phyloP scores from a whole-genome alignment of 768 basidiomycete genomes.

The Podaxis sp. region DNA sequence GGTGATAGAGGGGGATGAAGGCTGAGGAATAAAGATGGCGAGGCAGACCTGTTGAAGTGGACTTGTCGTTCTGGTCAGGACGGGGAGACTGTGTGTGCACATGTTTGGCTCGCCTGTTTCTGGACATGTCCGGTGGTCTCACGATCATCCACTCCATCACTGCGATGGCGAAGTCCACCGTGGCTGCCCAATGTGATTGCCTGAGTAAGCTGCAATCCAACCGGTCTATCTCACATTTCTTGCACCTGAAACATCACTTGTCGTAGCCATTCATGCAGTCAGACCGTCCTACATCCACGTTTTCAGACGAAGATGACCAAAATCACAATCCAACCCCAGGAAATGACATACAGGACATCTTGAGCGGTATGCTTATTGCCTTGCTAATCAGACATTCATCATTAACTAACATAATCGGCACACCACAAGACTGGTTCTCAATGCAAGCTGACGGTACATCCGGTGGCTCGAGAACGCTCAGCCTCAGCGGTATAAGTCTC shows the following conservation, averaged over 20 bases:
- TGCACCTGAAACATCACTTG: not conserved
- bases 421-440: constrained; percentile 28
- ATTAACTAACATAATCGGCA: not conserved
- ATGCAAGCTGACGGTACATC: constrained; percentile 26
- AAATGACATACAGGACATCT: constrained; percentile 24
- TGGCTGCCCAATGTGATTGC: constrained; percentile 9
- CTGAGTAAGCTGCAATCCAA: constrained; percentile 12
- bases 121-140: constrained; percentile 12
- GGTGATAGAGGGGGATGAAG: not conserved
- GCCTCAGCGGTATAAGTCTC: constrained; percentile 28
- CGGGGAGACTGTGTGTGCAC: constrained; percentile 7
- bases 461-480: constrained; percentile 16
- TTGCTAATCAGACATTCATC: not conserved
- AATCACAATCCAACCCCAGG: not conserved
- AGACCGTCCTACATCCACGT: not conserved
- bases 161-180: not conserved
- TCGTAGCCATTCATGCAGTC: not conserved
- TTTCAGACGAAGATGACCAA: constrained; percentile 8
- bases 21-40: not conserved
- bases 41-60: constrained; percentile 5
- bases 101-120: constrained; percentile 10
- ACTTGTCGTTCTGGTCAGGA: constrained; percentile 11
- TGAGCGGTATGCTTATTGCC: constrained; percentile 22
- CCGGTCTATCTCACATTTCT: not conserved
- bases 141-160: constrained; percentile 10